Evolutionary conservation across 1,284 basidiomycete species (phyloP), one percentile per base, ranked within the genome.

Genomic region (Takashimella koratensis): DNA sequence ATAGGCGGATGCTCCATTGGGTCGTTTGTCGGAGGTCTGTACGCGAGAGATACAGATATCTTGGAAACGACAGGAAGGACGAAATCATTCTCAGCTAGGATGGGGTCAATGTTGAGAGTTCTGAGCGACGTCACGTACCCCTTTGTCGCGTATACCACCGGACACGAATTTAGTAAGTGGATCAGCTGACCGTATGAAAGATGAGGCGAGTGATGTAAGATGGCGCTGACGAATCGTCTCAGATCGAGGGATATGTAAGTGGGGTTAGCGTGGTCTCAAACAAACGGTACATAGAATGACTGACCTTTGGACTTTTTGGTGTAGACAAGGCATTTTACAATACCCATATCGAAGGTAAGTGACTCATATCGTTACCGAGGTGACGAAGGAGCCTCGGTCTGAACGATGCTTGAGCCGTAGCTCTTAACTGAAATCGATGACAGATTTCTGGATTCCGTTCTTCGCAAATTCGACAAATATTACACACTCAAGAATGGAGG

Each of bases 391-490:
- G 30, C 16, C 8, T 36, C 30, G 30, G 16, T 36, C 16, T 36
- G 30, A 8, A 8, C 30, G 8, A 36, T 36, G 30, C 16, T 36
- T 36, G 30, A 36, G 10, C 16, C 10, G 16, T 36, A 8, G 30
- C 42, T 19, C 11, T 10, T 12, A 5, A 4, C 40, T 51, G 39
- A 26, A 20, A 51, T 23, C 46, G 48, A 51, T 52, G 23, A 2
- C 49, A 77, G 92, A 96, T 76, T 95, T 96, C 87, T 98, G 95
- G 96, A 81, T 98, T 3, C 95, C 96, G 2, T 99, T 87, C 78
- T 99, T 94, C 77, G 96, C 92, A 77, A 98, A 98, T 68, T 93
- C 94, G 5, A 97, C 96, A n/a, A 98, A 98, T 69, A 97, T 99
- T 71, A 94, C 88, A 48, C 92, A 90, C 54, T 96, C 92, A 10